phyloP scores from a whole-genome alignment of 2,329 filamentous ascomycete species.

The Epichloe hybrida region DNA sequence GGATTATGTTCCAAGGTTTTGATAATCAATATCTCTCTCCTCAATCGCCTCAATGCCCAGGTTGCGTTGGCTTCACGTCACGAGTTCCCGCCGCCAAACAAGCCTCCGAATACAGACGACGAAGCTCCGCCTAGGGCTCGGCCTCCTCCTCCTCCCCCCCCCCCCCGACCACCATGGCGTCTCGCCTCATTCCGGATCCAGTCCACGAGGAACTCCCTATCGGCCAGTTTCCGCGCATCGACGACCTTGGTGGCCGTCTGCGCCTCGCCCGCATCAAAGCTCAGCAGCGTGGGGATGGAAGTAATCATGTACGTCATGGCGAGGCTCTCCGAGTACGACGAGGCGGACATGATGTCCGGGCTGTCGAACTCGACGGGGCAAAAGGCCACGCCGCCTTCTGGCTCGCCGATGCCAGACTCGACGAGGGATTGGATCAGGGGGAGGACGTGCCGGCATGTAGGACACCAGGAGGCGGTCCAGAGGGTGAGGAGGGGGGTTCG shows the following conservation, averaged over 20 bases:
- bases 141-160: slow-evolving; percentile 5
- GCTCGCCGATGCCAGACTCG: slow-evolving; percentile 37
- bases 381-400: slow-evolving; percentile 41
- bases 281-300: slow-evolving; percentile 42
- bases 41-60: not conserved
- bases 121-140: slow-evolving; percentile 17
- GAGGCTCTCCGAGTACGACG: slow-evolving; percentile 19
- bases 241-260: slow-evolving; percentile 33
- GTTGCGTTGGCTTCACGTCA: not conserved
- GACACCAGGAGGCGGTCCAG: slow-evolving; percentile 47
- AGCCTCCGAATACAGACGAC: slow-evolving; percentile 22
- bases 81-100: slow-evolving; percentile 24
- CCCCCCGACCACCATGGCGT: slow-evolving; percentile 28
- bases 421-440: slow-evolving; percentile 39
- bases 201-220: slow-evolving; percentile 35
- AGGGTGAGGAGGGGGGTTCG: slow-evolving; percentile 43
- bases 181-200: slow-evolving; percentile 40
- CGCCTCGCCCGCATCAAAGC: slow-evolving; percentile 42
- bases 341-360: slow-evolving; percentile 36
- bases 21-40: too few species aligned
- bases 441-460: slow-evolving; percentile 35
- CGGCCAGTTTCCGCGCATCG: slow-evolving; percentile 34
- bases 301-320: slow-evolving; percentile 45
- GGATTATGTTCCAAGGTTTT: too few species aligned
- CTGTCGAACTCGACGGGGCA: slow-evolving; percentile 43